Evolutionary conservation across 805 yeast genomes (phyloP).

Genomic region (Maudiozyma pseudohumilis): DNA sequence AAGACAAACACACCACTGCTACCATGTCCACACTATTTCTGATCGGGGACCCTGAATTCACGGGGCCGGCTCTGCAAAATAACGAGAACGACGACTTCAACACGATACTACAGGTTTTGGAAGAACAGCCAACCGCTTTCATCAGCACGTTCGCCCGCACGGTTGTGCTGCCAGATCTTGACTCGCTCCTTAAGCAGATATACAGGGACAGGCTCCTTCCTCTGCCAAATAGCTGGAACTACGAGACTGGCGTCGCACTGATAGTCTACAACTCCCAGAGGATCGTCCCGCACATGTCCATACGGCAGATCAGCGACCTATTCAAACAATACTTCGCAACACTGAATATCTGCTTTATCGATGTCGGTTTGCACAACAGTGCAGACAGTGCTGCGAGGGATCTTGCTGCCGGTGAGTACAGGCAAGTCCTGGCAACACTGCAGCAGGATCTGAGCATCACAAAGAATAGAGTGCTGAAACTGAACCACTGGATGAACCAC

Average conservation of each 20-base stretch:
- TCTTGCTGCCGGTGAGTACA: too few species aligned
- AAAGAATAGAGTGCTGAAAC: constrained; percentile 16
- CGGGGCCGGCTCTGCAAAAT: background rate
- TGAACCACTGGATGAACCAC: constrained; percentile 27
- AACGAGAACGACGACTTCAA: constrained; percentile 2
- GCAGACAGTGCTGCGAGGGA: too few species aligned
- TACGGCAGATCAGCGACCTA: constrained; percentile 11
- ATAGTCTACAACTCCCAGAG: constrained; percentile 10
- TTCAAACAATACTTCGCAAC: constrained; percentile 19
- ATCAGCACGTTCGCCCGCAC: constrained; percentile 7
- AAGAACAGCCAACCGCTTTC: background rate
- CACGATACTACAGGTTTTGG: background rate
- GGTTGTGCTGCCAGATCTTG: constrained; percentile 6
- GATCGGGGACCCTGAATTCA: constrained; percentile 1
- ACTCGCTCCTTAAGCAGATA: constrained; percentile 12
- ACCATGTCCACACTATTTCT: constrained; percentile 6
- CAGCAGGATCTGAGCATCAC: constrained; percentile 5
- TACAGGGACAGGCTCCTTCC: constrained; percentile 16
- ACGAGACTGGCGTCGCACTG: constrained; percentile 21
- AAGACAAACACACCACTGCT: too few species aligned
- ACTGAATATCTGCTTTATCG: constrained; percentile 17
- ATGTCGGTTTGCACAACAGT: too few species aligned
- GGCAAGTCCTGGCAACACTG: too few species aligned
- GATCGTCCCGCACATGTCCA: constrained; percentile 3
- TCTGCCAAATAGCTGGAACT: constrained; percentile 12